Percentiles rank a stretch among this genome's conserved stretches.
Evolutionary conservation across 169 alveolate species (phyloP).

Genomic region (Plasmodium cynomolgi): DNA sequence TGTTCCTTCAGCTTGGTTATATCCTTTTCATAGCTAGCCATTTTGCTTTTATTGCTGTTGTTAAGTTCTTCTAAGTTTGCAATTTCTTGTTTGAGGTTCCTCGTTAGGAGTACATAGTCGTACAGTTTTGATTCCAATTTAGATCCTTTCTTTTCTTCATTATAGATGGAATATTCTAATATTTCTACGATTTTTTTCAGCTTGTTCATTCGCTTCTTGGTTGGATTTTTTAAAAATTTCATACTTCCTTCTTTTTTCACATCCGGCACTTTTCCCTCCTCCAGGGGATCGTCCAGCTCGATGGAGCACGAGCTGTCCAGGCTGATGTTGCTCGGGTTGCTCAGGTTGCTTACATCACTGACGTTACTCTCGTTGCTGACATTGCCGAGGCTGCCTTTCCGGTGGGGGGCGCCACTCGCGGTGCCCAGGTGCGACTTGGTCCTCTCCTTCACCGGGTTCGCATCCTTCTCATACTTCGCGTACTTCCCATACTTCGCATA

Average conservation of each 20-base stretch:
- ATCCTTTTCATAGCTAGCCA: conserved; percentile 65
- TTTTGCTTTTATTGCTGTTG: conserved; percentile 40
- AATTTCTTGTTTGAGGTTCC: conserved; percentile 38
- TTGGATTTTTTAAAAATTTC: conserved; percentile 74
- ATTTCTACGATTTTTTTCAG: conserved; percentile 63
- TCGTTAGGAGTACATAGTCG: conserved; percentile 35
- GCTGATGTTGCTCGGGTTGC: conserved; percentile 30
- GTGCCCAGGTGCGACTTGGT: background rate
- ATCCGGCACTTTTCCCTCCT: conserved; percentile 1
- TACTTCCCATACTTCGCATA: background rate
- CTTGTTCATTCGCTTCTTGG: conserved; percentile 71
- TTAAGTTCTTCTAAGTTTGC: conserved; percentile 13
- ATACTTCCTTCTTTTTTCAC: background rate
- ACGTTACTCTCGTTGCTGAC: background rate
- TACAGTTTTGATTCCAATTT: conserved; percentile 46
- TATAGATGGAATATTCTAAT: conserved; percentile 62
- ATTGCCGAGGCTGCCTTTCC: background rate
- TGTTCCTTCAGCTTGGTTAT: conserved; percentile 62
- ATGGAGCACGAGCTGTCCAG: conserved; percentile 58
- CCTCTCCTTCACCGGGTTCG: background rate
- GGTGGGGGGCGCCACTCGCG: background rate
- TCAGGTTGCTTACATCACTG: background rate
- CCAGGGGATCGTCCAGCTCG: background rate
- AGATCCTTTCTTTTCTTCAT: conserved; percentile 72
- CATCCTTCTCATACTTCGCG: background rate